Evolutionary conservation across 106 monocot genomes (phyloP), one percentile per base, ranked within the genome.

Genomic region (Vanilla planifolia): DNA sequence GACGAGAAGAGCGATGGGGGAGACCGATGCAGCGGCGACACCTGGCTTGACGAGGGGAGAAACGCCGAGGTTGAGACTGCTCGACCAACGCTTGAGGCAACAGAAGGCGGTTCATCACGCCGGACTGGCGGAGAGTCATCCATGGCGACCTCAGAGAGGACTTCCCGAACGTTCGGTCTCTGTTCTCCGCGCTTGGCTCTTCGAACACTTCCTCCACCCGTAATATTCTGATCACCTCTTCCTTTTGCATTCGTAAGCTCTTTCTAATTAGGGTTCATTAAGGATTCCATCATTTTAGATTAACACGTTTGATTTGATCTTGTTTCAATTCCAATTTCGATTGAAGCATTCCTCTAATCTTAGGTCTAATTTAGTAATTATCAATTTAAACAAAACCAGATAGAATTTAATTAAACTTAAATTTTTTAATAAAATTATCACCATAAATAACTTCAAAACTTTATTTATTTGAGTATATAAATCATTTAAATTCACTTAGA

Each of bases 41-140:
- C 55, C 74, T 3, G 84, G 88, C 13, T 53, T 65, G 1, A 85
- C 80, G 0, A 67, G 65, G 41, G 92, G 88, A 0, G 89, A 89
- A 60, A 93, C 85, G 20, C 93, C 93, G 26, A 71, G 93, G 61
- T 67, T 93, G 5, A 60, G 50, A 59, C 13, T 85, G 39, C 74
- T 93, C 1, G 93, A 93, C 26, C 89, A 81, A 61, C 64, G 77
- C 55, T 20, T 93, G 1, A 48, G 93, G 42, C 81, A 82, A 64
- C 85, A 93, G 50, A 81, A 79, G 61, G 73, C 76, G 0, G 85
- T 82, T 50, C 88, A 85, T 21, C 89, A 93, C 19, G 65, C 61
- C 11, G 82, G 78, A 11, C 36, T 70, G 51, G 66, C 85, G 67
- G 85, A 85, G 63, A 55, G 28, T 56, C 76, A 85, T 22, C 84